phyloP scores from a whole-genome alignment of 257 asterid genomes.

The Solanum okadae region DNA sequence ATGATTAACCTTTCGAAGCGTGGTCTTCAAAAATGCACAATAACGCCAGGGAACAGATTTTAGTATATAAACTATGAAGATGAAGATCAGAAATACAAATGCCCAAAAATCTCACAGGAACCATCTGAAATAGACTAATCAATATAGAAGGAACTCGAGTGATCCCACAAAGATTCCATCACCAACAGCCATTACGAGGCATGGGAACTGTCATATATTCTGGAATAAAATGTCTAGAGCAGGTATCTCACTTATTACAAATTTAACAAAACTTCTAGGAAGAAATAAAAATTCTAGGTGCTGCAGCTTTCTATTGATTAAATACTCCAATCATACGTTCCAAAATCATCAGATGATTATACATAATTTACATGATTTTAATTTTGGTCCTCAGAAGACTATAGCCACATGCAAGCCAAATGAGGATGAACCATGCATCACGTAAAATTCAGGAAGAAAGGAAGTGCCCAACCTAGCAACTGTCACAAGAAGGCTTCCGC shows the following conservation, averaged over 20 bases:
- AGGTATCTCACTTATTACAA: not conserved
- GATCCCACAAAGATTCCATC: not conserved
- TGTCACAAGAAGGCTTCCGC: not conserved
- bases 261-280: not conserved
- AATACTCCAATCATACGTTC: not conserved
- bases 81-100: not conserved
- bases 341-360: not conserved
- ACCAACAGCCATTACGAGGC: not conserved
- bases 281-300: not conserved
- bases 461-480: conserved; percentile 12
- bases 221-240: not conserved
- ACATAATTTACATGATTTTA: not conserved
- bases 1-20: not conserved
- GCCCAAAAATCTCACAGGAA: not conserved
- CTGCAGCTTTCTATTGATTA: not conserved
- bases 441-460: not conserved
- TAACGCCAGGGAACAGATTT: not conserved
- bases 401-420: not conserved
- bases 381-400: not conserved
- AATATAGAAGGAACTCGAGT: not conserved
- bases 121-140: not conserved
- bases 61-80: not conserved
- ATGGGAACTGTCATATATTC: not conserved
- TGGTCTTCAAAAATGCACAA: not conserved
- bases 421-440: not conserved